Evolutionary conservation across 2,329 filamentous ascomycete genomes (phyloP), one percentile per base, ranked within the genome.

Genomic region (Epichloe aotearoae): DNA sequence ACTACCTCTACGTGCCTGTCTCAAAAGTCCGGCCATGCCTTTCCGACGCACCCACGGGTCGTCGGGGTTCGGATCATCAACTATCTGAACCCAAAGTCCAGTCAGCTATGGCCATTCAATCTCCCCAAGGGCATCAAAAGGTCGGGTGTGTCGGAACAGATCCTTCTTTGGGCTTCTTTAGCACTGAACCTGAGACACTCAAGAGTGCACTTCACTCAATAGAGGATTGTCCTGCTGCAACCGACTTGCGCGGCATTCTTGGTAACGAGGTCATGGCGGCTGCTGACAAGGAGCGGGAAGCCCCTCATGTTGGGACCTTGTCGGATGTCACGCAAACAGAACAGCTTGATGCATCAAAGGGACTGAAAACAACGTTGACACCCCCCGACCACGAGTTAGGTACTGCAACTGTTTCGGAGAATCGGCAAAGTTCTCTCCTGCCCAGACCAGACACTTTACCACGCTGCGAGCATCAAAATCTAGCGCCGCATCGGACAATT

Each of bases 1-100:
- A 40, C 23, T 26, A 50, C 30, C n/a, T 51, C 38, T 30, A 3
- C 33, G 48, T 54, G 15, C 57, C 52, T 4, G 42, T 57, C 26
- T 59, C 60, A 17, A 61, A 61, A 34, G 50, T 59, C 8, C 54
- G 56, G 7, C 52, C 61, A 4, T 59, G 51, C 39, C 41, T 50
- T 45, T 26, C 53, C 54, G 40, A 54, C 8, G 41, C 45, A 26
- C 37, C 23, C 14, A 36, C 46, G 5, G 50, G 53, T 8, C 37
- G 7, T 15, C 34, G 30, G 26, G 43, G 26, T 40, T 46, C 39
- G 4, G 19, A 37, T 1, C 40, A 38, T 5, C 40, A n/a, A 36
- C 7, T 40, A 6, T 42, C 23, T 38, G 38, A 44, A 19, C 15
- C 36, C 19, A 46, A 42, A 15, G 34, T 40, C 30, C 49, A 36